Evolutionary conservation across 441 rosid genomes (phyloP).

Genomic region (Corymbia calophylla): DNA sequence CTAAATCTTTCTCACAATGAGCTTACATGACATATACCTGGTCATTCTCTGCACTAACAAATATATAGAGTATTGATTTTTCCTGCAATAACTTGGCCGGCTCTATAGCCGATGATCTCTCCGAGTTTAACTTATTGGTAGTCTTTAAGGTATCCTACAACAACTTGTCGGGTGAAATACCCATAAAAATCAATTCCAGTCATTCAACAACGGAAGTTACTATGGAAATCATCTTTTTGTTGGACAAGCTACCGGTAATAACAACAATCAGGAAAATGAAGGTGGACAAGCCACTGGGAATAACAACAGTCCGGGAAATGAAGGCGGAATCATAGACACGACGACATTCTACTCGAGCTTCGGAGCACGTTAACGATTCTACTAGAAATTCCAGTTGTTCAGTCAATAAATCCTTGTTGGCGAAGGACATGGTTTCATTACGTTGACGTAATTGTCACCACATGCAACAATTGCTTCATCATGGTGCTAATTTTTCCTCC

Average conservation of each 20-base stretch:
- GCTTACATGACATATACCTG: neutral
- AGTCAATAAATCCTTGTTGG: neutral
- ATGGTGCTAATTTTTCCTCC: neutral
- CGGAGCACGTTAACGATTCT: accelerated
- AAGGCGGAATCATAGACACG: neutral
- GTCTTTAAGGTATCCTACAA: neutral
- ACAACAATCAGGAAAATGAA: neutral
- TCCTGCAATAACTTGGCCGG: neutral
- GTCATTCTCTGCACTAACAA: neutral
- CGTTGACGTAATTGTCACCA: neutral
- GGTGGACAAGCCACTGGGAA: neutral
- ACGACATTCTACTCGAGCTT: neutral
- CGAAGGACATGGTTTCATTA: neutral
- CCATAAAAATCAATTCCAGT: neutral
- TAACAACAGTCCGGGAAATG: neutral
- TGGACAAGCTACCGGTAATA: neutral
- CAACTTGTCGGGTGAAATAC: neutral
- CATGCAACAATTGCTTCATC: neutral
- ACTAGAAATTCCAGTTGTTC: neutral
- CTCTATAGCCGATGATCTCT: neutral
- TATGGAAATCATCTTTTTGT: neutral
- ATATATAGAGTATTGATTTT: neutral
- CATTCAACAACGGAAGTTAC: neutral
- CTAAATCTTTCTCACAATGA: neutral
- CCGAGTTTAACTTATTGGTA: neutral